Evolutionary conservation across 257 asterid species (phyloP).

Genomic region (Solanum tacnaense): DNA sequence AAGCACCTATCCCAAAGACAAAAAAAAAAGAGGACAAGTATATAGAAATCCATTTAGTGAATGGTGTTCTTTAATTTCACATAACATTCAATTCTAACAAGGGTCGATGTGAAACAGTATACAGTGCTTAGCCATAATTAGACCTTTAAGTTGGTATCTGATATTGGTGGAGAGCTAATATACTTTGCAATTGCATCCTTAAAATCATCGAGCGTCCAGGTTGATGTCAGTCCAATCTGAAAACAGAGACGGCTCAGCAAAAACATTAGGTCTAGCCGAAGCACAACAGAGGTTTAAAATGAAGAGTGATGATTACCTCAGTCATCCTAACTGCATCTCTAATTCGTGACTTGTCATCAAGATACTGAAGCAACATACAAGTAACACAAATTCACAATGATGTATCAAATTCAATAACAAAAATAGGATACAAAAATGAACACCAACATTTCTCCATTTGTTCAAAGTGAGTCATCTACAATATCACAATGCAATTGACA

Average conservation of each 20-base stretch:
- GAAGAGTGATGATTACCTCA: conserved; percentile 42
- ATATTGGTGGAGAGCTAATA: conserved; percentile 26
- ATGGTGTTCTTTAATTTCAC: neutral
- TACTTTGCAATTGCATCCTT: conserved; percentile 42
- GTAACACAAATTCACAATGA: neutral
- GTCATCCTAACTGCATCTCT: conserved; percentile 53
- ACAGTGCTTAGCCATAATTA: neutral
- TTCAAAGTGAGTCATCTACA: neutral
- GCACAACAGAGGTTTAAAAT: neutral
- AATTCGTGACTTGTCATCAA: conserved; percentile 70
- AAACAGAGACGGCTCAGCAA: conserved; percentile 4
- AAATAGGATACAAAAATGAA: neutral
- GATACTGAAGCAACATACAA: conserved; percentile 45
- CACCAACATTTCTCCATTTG: neutral
- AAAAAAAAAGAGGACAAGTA: neutral
- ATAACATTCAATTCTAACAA: neutral
- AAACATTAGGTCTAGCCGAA: neutral
- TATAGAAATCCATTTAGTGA: neutral
- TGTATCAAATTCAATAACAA: neutral
- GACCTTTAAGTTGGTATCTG: conserved; percentile 73
- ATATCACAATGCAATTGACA: neutral
- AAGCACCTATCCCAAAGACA: neutral
- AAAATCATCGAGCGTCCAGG: conserved; percentile 65
- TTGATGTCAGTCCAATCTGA: conserved; percentile 52
- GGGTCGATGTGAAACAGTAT: neutral